Base-by-base conservation (phyloP, 2,329 filamentous ascomycete genomes). In the Fusarium acutatum region DNA sequence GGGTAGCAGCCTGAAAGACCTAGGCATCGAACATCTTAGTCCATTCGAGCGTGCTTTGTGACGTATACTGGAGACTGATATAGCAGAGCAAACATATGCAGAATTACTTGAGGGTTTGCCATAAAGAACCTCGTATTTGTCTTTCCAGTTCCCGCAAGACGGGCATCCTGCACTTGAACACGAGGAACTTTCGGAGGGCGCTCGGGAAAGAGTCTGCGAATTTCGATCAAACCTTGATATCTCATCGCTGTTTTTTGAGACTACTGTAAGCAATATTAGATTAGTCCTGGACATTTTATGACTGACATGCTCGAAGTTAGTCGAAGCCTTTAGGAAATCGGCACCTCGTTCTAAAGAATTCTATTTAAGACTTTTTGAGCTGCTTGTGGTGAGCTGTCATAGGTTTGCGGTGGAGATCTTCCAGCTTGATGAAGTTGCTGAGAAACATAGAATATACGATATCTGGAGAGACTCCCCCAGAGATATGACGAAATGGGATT, bases 61-160 rank as follows among this genome's bases (percentile, higher is more conserved):
- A 22, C 62, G 54, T 18, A 20, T 60, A 14, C 26, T 66, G 6
- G 5, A 20, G 4, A 62, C 49, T 5, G 56, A 52, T 28, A 17
- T 38, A 28, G 63, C 56, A 7, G 49, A 69, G 24, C 30, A 34
- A 15, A 37, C 34, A 9, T 69, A 34, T 18, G 43, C 56, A 35
- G 47, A 69, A 28, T n/a, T 69, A 1, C 7, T 69, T 40, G 66
- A 69, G 12, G 63, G 63, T 3, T 18, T 69, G 13, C 63, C 66
- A 5, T 14, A 32, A 1, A 41, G 3, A 6, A 5, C 2, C 0
- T 67, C 66, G 6, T 69, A 56, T 34, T 6, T 49, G 18, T 43
- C 52, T 12, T 41, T 69, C 40, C 54, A 60, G 20, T 66, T 24
- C 9, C 41, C 24, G 9, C 49, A 61, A 24, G 30, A 67, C 12